A percentile compares a stretch with the other conserved stretches of the same genome.
Conservation (phyloP, 805 yeast species). For the Ogataea wickerhamii region DNA sequence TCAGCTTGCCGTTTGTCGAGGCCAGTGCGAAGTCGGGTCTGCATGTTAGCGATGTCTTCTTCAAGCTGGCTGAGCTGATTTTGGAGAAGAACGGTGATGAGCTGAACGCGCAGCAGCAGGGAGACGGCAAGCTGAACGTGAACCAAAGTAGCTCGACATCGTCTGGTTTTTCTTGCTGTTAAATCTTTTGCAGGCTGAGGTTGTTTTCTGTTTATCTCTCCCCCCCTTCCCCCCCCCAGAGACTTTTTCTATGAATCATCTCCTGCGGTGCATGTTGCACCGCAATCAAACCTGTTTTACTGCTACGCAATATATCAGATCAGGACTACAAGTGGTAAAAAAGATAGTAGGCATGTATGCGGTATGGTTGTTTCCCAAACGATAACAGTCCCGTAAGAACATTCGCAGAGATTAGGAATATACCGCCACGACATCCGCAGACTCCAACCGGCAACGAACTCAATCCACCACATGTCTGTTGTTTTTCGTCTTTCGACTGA, state of each 20-base stretch:
- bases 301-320: neutral
- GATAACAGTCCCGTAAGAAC: conserved; percentile 80
- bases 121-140: conserved; percentile 27
- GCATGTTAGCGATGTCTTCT: conserved; percentile 89
- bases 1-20: conserved; percentile 89
- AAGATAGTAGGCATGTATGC: conserved; percentile 58
- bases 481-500: conserved; percentile 10
- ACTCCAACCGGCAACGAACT: conserved; percentile 61
- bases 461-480: conserved; percentile 37
- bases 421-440: conserved; percentile 66
- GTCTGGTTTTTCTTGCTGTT: conserved; percentile 29
- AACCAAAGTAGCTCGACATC: conserved; percentile 16
- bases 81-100: conserved; percentile 67
- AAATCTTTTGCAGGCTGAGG: too few species aligned
- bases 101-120: conserved; percentile 23
- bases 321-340: neutral
- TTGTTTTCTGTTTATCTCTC: too few species aligned
- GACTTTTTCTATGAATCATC: too few species aligned
- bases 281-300: neutral
- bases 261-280: too few species aligned
- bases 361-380: conserved; percentile 99
- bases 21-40: conserved; percentile 93
- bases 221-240: too few species aligned
- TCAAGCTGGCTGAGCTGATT: conserved; percentile 80
- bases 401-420: conserved; percentile 99